Conservation (phyloP, 371 early-diverging fungal genomes). For the Nematocida sp. region DNA sequence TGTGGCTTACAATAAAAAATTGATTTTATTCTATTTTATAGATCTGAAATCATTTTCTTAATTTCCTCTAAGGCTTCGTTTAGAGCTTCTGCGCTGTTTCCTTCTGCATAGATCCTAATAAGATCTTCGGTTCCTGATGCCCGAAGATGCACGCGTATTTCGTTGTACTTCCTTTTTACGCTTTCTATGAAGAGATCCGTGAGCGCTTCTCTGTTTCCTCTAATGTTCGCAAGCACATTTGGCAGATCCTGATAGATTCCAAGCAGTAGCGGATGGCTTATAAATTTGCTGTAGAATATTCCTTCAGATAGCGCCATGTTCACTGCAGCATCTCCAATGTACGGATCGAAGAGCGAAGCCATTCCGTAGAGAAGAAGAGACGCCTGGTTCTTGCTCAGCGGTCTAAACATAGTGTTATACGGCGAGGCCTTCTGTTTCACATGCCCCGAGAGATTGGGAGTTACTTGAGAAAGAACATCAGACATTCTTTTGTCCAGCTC, state of each 20-base stretch:
- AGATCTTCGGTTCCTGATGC: slow-evolving; percentile 99
- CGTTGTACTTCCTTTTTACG: slow-evolving; percentile 75
- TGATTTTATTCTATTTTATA: too few species aligned
- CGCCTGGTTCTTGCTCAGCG: slow-evolving; percentile 63
- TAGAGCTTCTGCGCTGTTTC: slow-evolving; percentile 22
- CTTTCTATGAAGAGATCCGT: slow-evolving; percentile 72
- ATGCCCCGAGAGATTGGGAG: not conserved
- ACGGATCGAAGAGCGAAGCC: slow-evolving; percentile 73
- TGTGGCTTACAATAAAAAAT: too few species aligned
- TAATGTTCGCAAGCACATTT: slow-evolving; percentile 22
- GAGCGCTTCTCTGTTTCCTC: slow-evolving; percentile 61
- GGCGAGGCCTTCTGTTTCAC: not conserved
- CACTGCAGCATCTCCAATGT: slow-evolving; percentile 94
- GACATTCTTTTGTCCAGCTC: slow-evolving; percentile 1
- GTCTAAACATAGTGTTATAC: slow-evolving; percentile 12
- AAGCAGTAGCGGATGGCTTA: slow-evolving; percentile 2
- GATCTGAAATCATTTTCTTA: not conserved
- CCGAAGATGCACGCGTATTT: slow-evolving; percentile 66
- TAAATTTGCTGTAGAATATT: slow-evolving; percentile 70
- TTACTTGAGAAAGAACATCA: slow-evolving; percentile 7
- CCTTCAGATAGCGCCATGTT: slow-evolving; percentile 89
- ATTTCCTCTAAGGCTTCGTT: slow-evolving; percentile 16
- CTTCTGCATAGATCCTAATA: slow-evolving; percentile 84
- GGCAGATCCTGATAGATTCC: slow-evolving; percentile 35
- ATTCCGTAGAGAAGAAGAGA: slow-evolving; percentile 71